These are phyloP conservation scores for Knoxdaviesia proteae DNA, from an alignment of 2,329 filamentous ascomycete genomes.

Conservation along the genomic window DNA sequence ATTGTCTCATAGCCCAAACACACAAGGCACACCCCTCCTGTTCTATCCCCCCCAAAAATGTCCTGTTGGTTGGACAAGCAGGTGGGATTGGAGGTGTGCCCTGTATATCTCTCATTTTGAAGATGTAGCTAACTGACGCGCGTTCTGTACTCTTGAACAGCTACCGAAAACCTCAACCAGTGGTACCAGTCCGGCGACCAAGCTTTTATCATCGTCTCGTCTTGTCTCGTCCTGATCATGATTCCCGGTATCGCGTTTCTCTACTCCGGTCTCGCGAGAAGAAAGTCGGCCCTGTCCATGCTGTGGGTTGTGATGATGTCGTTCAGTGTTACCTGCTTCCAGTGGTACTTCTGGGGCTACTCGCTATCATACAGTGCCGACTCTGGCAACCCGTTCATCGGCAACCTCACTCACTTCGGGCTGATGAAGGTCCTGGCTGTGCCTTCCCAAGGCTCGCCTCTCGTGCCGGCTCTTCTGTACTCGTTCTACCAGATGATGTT, in stretches of 20 bases:
- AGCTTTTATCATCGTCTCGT: slow-evolving; percentile 75
- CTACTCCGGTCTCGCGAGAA: slow-evolving; percentile 89
- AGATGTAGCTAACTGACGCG: background rate
- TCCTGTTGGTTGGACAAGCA: no score
- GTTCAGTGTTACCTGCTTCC: slow-evolving; percentile 76
- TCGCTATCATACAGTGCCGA: slow-evolving; percentile 75
- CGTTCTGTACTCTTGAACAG: slow-evolving; percentile 20
- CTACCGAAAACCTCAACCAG: slow-evolving; percentile 76
- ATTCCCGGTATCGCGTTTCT: slow-evolving; percentile 90
- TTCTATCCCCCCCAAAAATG: background rate
- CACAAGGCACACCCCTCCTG: background rate
- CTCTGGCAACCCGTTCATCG: slow-evolving; percentile 77
- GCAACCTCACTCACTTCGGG: slow-evolving; percentile 74
- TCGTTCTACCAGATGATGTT: slow-evolving; percentile 99
- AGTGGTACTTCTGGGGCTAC: slow-evolving; percentile 99
- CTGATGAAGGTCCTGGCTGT: slow-evolving; percentile 63
- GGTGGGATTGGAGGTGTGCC: no score
- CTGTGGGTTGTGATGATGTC: slow-evolving; percentile 97
- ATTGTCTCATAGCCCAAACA: background rate
- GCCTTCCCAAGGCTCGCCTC: slow-evolving; percentile 72
- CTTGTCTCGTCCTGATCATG: slow-evolving; percentile 93
- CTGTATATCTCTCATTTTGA: background rate
- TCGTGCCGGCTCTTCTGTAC: slow-evolving; percentile 78
- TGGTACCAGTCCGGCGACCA: slow-evolving; percentile 85
- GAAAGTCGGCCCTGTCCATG: slow-evolving; percentile 92